phyloP scores from a whole-genome alignment of 352 stramenopile genomes.

The Globisporangium megalacanthum region DNA sequence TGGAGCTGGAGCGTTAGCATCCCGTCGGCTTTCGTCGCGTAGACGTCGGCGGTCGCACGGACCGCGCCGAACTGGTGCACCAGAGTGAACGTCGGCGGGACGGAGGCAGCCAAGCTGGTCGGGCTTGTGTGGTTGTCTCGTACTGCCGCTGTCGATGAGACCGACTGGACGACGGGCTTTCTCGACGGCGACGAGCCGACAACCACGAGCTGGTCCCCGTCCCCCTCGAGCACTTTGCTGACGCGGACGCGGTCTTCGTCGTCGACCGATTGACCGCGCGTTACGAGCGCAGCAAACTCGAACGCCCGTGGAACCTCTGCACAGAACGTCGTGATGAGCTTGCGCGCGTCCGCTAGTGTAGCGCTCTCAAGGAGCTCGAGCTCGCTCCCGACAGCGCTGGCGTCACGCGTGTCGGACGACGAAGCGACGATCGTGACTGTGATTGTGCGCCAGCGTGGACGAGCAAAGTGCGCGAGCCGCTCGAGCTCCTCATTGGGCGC shows the following conservation, averaged over 20 bases:
- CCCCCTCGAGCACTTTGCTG: not conserved
- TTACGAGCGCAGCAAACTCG: constrained; percentile 11
- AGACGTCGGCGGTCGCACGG: not conserved
- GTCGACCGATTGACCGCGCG: not conserved
- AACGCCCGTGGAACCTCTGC: constrained; percentile 15
- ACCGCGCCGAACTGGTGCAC: constrained; percentile 2
- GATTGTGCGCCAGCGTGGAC: constrained; percentile 2
- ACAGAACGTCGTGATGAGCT: constrained; percentile 23
- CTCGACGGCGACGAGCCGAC: not conserved
- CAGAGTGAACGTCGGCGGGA: constrained; percentile 3
- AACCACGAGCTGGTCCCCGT: not conserved
- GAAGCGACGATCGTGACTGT: not conserved
- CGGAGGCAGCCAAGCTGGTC: too few species aligned
- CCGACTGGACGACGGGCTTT: too few species aligned
- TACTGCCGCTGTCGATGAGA: too few species aligned
- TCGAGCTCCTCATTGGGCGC: constrained; percentile 5
- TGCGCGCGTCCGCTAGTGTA: constrained; percentile 22
- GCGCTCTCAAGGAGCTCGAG: constrained; percentile 20
- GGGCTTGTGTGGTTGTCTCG: too few species aligned
- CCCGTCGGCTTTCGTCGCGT: not conserved
- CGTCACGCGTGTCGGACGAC: too few species aligned
- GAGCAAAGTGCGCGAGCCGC: not conserved
- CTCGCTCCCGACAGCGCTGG: not conserved
- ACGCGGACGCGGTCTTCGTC: not conserved
- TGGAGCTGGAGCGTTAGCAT: not conserved